Evolutionary conservation across 1,284 basidiomycete genomes (phyloP).

Genomic region (Porodaedalea pini): DNA sequence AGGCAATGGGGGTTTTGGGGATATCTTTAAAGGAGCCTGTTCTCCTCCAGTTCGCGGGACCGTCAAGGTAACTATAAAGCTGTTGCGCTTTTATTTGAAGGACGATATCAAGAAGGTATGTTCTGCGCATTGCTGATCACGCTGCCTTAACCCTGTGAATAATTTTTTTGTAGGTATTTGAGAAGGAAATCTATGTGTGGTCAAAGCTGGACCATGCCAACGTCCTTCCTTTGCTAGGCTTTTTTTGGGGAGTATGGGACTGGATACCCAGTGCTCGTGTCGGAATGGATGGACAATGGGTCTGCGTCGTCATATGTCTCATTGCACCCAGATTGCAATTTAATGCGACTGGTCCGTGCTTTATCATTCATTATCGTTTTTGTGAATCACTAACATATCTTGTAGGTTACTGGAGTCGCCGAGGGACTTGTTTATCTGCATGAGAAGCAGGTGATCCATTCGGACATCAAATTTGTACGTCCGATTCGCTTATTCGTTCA

Average conservation of each 20-base stretch:
- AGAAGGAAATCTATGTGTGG: slow-evolving; percentile 4
- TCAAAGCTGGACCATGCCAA: neutral
- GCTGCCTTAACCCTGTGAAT: too few species aligned
- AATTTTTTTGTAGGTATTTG: neutral
- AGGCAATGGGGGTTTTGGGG: too few species aligned
- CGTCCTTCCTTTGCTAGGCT: neutral
- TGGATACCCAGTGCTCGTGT: slow-evolving; percentile 2
- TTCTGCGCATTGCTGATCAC: too few species aligned
- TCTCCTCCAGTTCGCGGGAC: too few species aligned
- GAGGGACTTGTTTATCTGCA: neutral
- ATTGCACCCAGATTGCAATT: neutral
- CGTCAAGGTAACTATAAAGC: too few species aligned
- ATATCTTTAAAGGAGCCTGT: too few species aligned
- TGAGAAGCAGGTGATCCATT: neutral
- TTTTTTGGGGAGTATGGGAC: slow-evolving; percentile 1
- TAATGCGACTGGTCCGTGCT: neutral
- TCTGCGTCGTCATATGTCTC: neutral
- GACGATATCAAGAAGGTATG: too few species aligned
- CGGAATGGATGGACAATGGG: slow-evolving; percentile 6
- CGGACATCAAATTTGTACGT: neutral
- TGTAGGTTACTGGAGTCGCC: neutral
- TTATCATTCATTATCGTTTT: neutral
- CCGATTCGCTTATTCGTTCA: neutral
- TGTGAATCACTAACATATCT: neutral
- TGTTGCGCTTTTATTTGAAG: too few species aligned